Evolutionary conservation across 2,329 filamentous ascomycete genomes (phyloP), one percentile per base, ranked within the genome.

Genomic region (Shiraia sp.): DNA sequence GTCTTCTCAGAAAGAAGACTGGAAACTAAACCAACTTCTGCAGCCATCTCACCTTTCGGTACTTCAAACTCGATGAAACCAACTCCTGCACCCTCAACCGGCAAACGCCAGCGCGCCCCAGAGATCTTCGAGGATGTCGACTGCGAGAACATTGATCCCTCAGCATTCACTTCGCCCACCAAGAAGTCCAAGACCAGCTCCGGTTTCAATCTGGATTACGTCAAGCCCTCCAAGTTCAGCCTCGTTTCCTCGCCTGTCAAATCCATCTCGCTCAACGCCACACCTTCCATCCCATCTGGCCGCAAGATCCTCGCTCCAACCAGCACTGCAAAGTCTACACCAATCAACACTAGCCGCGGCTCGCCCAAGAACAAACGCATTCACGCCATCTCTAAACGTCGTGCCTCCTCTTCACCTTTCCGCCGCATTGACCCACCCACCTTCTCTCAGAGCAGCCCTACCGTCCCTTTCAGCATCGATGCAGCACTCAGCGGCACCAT

Each of bases 401-500:
- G 87, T 34, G 81, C 82, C 45, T 80, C 79, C 12, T 59, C 46
- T 53, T 79, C 78, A n/a, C 77, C 81, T 5, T 83, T 85, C 67
- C 75, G 79, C 31, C 87, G 89, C 32, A 76, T 91, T 40, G 86
- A 92, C 53, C 85, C 87, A 1, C 85, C 87, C 2, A 71, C 79
- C 10, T 84, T 85, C 65, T 70, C 72, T 73, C 47, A 75, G 39
- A 63, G 72, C 42, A 72, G 70, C 23, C 63, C 68, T 7, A 59
- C 59, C 4, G 66, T 86, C 3, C 88, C 89, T 1, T 95, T 96
- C 71, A 91, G 87, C 38, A 83, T 96, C 45, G 87, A 93, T 63
- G 87, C 88, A 16, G 91, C 90, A 3, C 80, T 95, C 50, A 87
- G 82, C 65, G 87, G 87, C 35, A 90, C 87, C 19, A 82, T 91